These are phyloP conservation scores for Leucaena leucocephala DNA, from an alignment of 306 rosid species.

Conservation along the genomic window DNA sequence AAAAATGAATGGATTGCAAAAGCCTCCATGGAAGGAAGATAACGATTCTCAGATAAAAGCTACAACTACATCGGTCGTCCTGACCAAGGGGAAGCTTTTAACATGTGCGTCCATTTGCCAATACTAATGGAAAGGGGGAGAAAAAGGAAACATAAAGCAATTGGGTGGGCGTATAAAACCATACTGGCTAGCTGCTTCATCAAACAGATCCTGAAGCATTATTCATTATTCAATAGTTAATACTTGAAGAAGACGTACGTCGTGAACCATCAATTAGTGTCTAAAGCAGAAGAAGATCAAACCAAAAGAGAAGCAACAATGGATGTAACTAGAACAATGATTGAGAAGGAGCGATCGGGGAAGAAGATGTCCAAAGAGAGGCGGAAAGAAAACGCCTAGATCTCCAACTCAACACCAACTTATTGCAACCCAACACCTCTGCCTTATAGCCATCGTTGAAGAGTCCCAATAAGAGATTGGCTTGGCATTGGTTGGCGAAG, in stretches of 20 bases:
- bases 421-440: slow-evolving; percentile 58
- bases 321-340: background rate
- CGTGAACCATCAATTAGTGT: no score
- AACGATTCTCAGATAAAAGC: background rate
- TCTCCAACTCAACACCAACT: slow-evolving; percentile 80
- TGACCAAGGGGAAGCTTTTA: no score
- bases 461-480: slow-evolving; percentile 65
- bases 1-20: background rate
- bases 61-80: background rate
- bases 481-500: slow-evolving; percentile 73
- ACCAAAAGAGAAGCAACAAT: background rate
- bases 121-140: background rate
- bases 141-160: background rate
- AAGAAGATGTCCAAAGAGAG: slow-evolving; percentile 62
- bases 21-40: background rate
- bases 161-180: background rate
- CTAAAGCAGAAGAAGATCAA: background rate
- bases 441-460: slow-evolving; percentile 84
- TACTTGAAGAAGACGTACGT: no score
- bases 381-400: slow-evolving; percentile 75
- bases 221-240: no score
- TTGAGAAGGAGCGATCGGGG: background rate
- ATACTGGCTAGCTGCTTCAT: background rate
- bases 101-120: background rate
- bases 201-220: background rate